Base-by-base conservation (phyloP, 108 stramenopile species). In the Pseudonitzschia multiseries region DNA sequence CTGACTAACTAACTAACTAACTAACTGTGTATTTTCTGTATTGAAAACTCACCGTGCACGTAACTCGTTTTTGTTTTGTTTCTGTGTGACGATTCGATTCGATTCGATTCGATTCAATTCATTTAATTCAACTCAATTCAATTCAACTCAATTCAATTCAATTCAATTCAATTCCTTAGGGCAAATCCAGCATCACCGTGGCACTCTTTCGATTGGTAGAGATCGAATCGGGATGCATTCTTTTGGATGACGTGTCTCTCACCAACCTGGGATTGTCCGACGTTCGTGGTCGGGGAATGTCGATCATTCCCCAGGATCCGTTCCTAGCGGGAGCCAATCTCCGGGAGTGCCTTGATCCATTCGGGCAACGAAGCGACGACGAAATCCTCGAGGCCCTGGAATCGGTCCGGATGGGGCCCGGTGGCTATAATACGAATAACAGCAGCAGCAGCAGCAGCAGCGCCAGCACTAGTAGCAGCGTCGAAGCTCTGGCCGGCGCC, bases 221-320 rank as follows among this genome's bases (percentile, higher is more conserved):
- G 74, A 72, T 94, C 12, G 93, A 94, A 74, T 75, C 82, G 15
- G 97, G 98, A 13, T 29, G 60, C 21, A 89, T 97, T 28, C 20
- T 81, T 21, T 43, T 97, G 20, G 96, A 96, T 74, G 95, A 91
- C 21, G 72, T 88, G 4, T 91, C 96, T 74, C 57, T 97, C 1
- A 78, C 76, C 12, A 81, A 54, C 26, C 57, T 96, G 8, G 85
- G 88, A 31, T 83, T 96, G 68, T 83, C 86, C 21, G 92, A 92
- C 72, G 83, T 96, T 27, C 82, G 94, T 60, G 92, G 92, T 12
- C 75, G 92, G 13, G 78, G 89, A 9, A 88, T 92, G 75, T 72
- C 83, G 0, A 97, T 99, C 54, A 97, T 99, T 52, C 97, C 97
- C 1, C 99, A 99, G 75, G 93, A 97, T 67, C 97, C 97, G 12